Conservation (phyloP, 257 asterid species). For the Nemophila menziesii region DNA sequence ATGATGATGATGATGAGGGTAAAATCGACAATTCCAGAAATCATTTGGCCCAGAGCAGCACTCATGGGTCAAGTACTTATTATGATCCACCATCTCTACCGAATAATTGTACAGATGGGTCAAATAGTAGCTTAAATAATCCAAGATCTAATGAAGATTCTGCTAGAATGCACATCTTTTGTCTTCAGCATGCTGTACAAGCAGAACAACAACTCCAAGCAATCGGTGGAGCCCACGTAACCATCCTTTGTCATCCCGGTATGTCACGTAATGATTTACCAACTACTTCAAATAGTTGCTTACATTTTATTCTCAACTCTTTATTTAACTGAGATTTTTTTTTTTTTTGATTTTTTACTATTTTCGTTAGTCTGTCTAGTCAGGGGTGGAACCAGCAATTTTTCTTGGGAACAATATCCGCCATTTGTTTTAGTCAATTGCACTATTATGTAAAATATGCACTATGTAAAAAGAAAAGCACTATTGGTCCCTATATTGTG, state of each 20-base stretch:
- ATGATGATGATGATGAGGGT: conserved; percentile 34
- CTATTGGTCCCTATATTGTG: too few species aligned
- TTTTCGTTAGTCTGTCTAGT: too few species aligned
- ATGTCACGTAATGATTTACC: background rate
- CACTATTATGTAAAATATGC: too few species aligned
- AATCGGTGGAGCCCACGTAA: conserved; percentile 72
- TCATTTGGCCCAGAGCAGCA: conserved; percentile 20
- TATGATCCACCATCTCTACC: too few species aligned
- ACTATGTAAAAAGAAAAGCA: too few species aligned
- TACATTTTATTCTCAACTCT: background rate
- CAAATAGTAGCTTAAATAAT: too few species aligned
- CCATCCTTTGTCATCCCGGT: conserved; percentile 97
- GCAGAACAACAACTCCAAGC: conserved; percentile 56
- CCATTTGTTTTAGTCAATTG: too few species aligned
- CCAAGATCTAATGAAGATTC: conserved; percentile 58
- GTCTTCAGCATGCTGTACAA: conserved; percentile 89
- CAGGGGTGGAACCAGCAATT: too few species aligned
- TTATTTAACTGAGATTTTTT: too few species aligned
- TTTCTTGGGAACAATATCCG: too few species aligned
- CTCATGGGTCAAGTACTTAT: conserved; percentile 20
- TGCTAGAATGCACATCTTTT: conserved; percentile 85
- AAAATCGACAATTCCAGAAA: conserved; percentile 20
- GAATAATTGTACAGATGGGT: too few species aligned
- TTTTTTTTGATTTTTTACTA: too few species aligned
- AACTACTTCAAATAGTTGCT: background rate